Percentiles rank a stretch among this genome's conserved stretches.
These are phyloP conservation scores for Fraxinus ornus DNA, from an alignment of 305 asterid genomes.

Conservation along the genomic window DNA sequence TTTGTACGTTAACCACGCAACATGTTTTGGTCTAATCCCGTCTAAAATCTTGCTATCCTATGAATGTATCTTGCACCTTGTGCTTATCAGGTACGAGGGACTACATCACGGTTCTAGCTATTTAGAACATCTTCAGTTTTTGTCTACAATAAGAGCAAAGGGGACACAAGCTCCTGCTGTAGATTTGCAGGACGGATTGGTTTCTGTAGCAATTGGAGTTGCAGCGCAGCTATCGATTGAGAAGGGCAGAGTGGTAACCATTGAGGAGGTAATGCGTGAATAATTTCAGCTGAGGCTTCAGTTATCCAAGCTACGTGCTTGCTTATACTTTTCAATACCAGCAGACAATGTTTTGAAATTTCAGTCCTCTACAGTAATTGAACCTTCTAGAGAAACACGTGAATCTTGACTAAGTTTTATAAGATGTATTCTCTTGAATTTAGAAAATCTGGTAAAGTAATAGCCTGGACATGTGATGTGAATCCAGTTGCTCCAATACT, in stretches of 20 bases:
- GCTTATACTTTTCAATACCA: neutral
- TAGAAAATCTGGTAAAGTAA: neutral
- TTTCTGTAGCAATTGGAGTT: slow-evolving; percentile 93
- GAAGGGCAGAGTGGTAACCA: slow-evolving; percentile 62
- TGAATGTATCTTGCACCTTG: neutral
- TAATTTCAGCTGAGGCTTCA: neutral
- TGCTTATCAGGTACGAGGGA: slow-evolving; percentile 65
- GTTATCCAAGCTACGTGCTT: neutral
- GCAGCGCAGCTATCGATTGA: slow-evolving; percentile 89
- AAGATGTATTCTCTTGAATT: neutral
- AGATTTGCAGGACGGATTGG: slow-evolving; percentile 71
- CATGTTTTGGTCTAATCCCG: neutral
- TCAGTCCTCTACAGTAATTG: neutral
- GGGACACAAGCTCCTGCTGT: slow-evolving; percentile 69
- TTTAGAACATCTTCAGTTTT: slow-evolving; percentile 76
- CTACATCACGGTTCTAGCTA: slow-evolving; percentile 97
- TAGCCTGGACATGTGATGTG: neutral
- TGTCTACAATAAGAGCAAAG: slow-evolving; percentile 57
- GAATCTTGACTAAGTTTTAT: neutral
- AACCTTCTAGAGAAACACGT: neutral
- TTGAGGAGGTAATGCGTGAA: slow-evolving; percentile 58
- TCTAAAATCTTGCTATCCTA: slow-evolving; percentile 4
- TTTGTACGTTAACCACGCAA: neutral
- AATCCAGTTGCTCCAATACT: neutral
- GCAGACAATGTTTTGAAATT: neutral